These are phyloP conservation scores for Salix suchowensis DNA, from an alignment of 345 rosid species.

Conservation along the genomic window DNA sequence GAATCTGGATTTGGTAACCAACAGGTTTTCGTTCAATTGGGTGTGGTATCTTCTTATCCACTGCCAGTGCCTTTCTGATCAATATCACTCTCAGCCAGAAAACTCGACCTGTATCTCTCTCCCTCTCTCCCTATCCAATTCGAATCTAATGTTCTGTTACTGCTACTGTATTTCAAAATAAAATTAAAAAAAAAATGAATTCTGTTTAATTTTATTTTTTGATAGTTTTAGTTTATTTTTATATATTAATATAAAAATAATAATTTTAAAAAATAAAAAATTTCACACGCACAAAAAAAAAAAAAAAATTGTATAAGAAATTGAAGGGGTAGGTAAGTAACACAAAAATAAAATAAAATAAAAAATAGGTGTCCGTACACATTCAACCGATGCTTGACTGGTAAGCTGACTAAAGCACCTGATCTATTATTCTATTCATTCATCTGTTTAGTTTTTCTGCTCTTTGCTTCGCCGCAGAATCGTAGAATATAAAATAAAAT, in stretches of 20 bases:
- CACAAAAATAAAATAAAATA: background rate
- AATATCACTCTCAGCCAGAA: conserved; percentile 44
- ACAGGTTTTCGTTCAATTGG: conserved; percentile 66
- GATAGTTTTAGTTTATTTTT: no score
- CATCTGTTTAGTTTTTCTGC: background rate
- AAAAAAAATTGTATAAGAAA: background rate
- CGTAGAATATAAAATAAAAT: background rate
- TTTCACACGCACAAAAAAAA: no score
- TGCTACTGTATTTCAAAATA: no score
- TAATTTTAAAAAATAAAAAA: no score
- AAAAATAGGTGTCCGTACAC: background rate
- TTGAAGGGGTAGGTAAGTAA: background rate
- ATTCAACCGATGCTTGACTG: background rate
- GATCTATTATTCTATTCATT: background rate
- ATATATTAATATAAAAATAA: no score
- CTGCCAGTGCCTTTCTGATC: conserved; percentile 32
- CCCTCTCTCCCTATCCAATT: background rate
- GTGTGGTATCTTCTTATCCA: conserved; percentile 34
- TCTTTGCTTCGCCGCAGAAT: background rate
- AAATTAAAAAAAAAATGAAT: no score
- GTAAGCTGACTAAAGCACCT: background rate
- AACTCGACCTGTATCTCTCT: conserved; percentile 50
- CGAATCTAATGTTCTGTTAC: no score
- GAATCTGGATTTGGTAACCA: background rate
- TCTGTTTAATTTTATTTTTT: no score